These are phyloP conservation scores for Amphibolis antarctica DNA, from an alignment of 106 monocot species.

Conservation along the genomic window DNA sequence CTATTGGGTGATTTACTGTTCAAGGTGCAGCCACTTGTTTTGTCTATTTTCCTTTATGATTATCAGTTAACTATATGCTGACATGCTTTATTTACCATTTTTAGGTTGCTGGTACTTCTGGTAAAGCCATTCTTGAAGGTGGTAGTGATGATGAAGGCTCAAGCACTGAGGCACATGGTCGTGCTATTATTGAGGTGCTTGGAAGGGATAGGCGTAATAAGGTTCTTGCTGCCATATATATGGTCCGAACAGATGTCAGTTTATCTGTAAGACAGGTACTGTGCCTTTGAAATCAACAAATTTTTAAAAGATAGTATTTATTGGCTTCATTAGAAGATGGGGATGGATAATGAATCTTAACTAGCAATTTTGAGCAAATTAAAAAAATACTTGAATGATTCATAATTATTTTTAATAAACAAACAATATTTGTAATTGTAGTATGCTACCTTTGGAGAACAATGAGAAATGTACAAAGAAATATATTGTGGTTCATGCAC, in stretches of 20 bases:
- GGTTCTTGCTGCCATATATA: constrained; percentile 95
- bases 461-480: too few species aligned
- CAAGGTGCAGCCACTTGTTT: constrained; percentile 35
- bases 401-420: too few species aligned
- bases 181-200: constrained; percentile 93
- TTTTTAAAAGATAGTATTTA: too few species aligned
- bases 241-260: constrained; percentile 93
- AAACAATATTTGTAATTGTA: too few species aligned
- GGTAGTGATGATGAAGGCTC: constrained; percentile 99
- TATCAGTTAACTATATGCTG: background rate
- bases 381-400: too few species aligned
- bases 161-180: constrained; percentile 97
- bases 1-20: constrained; percentile 96
- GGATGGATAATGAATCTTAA: too few species aligned
- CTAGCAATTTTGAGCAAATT: too few species aligned
- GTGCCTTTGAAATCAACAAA: too few species aligned
- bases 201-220: constrained; percentile 81
- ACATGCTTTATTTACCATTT: background rate
- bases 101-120: constrained; percentile 94
- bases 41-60: background rate
- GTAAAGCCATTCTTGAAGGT: constrained; percentile 94
- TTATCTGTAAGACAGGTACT: constrained; percentile 92
- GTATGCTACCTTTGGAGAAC: too few species aligned
- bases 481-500: too few species aligned
- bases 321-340: too few species aligned